These are phyloP conservation scores for Dactylellina drechsleri DNA, from an alignment of 2,329 filamentous ascomycete species.

Conservation along the genomic window DNA sequence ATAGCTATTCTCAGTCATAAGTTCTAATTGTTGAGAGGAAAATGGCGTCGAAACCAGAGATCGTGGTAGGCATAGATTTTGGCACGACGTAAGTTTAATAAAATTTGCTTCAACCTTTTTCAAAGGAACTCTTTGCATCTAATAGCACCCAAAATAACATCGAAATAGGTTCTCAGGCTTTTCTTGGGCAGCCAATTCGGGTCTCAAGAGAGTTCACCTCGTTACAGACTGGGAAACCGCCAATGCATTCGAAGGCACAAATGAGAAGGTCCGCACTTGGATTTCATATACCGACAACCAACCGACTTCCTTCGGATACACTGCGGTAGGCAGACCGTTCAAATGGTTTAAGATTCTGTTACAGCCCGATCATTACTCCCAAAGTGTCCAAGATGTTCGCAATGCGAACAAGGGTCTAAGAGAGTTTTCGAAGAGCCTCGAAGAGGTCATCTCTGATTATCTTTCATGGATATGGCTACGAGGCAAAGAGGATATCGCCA, in stretches of 20 bases:
- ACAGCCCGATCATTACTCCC: conserved; percentile 6
- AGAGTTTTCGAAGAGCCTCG: conserved; percentile 48
- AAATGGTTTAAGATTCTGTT: conserved; percentile 19
- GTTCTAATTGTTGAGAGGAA: not conserved
- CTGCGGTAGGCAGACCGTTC: conserved; percentile 6
- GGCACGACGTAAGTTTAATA: conserved; percentile 12
- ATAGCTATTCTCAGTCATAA: no score
- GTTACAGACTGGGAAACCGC: conserved; percentile 12
- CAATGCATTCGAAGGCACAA: not conserved
- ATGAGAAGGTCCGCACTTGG: conserved; percentile 18
- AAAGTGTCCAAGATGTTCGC: not conserved
- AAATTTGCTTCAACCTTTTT: no score
- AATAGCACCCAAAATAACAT: not conserved
- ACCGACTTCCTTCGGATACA: conserved; percentile 8
- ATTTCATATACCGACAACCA: conserved; percentile 7
- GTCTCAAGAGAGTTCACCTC: conserved; percentile 4
- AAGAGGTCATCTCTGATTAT: conserved; percentile 64
- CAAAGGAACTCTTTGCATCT: no score
- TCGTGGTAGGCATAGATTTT: conserved; percentile 19
- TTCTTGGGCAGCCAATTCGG: conserved; percentile 17
- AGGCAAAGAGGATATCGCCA: conserved; percentile 64
- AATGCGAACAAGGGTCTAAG: not conserved
- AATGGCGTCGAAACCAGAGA: not conserved
- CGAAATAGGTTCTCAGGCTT: conserved; percentile 6
- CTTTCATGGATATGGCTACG: conserved; percentile 65